phyloP scores from a whole-genome alignment of 345 rosid species.

The Melaleuca alternifolia region DNA sequence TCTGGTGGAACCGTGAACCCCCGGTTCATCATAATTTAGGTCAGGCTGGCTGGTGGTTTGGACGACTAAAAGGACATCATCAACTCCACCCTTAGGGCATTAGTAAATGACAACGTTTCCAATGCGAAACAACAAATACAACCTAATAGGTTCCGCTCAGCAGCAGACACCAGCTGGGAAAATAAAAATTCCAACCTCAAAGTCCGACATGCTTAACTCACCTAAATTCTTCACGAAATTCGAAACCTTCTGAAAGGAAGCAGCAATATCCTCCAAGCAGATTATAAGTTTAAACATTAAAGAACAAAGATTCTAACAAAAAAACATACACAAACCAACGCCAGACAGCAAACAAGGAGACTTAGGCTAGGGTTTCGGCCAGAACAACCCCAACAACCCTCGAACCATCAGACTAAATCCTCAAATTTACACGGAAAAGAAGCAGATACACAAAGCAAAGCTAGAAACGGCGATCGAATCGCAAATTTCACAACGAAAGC shows the following conservation, averaged over 20 bases:
- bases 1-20: neutral
- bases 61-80: neutral
- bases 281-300: neutral
- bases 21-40: neutral
- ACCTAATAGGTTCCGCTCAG: neutral
- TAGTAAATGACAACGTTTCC: neutral
- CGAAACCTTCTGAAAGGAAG: neutral
- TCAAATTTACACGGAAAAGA: neutral
- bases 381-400: neutral
- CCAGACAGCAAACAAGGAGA: neutral
- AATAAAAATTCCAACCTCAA: neutral
- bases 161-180: neutral
- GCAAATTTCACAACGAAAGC: neutral
- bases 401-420: neutral
- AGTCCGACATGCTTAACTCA: neutral
- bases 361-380: neutral
- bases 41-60: neutral
- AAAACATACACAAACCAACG: neutral
- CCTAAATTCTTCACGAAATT: neutral
- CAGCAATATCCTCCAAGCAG: neutral
- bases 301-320: neutral
- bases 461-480: neutral
- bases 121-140: neutral
- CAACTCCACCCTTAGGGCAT: neutral
- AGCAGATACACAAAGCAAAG: neutral